Base-by-base conservation (phyloP, 768 basidiomycete genomes). In the Russula vinacea region DNA sequence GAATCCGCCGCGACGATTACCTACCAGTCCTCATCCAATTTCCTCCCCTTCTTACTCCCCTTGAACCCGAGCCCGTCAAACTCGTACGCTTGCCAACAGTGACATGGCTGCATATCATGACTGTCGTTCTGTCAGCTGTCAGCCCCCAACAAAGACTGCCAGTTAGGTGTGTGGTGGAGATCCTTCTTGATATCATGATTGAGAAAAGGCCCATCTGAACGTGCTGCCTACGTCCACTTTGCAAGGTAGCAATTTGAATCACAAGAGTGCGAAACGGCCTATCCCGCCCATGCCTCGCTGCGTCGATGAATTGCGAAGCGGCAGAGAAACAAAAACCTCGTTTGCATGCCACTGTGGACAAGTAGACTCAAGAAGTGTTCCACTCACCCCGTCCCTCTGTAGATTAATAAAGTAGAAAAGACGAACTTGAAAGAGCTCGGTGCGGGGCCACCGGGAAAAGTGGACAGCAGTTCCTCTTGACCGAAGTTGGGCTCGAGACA, bases 131-230 rank as follows among this genome's bases (percentile, higher is more conserved):
- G 45, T 60, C 22, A 64, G 39, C 33, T 32, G n/a, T n/a, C n/a
- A n/a, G n/a, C n/a, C n/a, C 24, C 11, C 32, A 6, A 37, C 17
- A 17, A 2, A 35, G 32, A 9, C n/a, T 22, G 4, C 2, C 51
- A 16, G 29, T 29, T 29, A 42, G 2, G 11, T 33, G 29, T 29
- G 29, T 29, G n/a, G 51, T 22, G 50, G 52, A 47, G 14, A 9
- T 91, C 75, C 72, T 83, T 84, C 72, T 81, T 74, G 68, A 98
- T 88, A 58, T 79, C 67, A 49, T 92, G 82, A 70, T 88, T n/a
- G 96, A 87, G 71, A 98, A 99, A 69, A 98, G 98, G 52, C 95
- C 97, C 96, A 98, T 98, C 40, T 96, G 88, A 66, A 98, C 86
- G 50, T 88, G 83, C 37, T 83, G 77, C 10, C 90, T 95, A 35